phyloP scores from a whole-genome alignment of 2,329 filamentous ascomycete genomes.

The Cytospora paraplurivora region DNA sequence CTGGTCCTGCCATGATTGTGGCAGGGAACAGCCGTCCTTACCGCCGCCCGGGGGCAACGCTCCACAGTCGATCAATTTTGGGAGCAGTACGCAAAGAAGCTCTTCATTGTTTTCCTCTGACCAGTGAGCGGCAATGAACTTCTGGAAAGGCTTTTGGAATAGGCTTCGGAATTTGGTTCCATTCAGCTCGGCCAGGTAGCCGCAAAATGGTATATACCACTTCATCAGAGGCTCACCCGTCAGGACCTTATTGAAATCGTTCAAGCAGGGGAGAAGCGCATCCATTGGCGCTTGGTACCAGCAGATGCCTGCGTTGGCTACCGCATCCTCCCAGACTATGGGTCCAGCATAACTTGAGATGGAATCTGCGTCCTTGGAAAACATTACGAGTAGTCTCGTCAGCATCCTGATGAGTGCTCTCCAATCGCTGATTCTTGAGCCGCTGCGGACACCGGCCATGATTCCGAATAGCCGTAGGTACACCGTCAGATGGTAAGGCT shows the following conservation, averaged over 20 bases:
- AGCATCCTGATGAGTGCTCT: constrained; percentile 59
- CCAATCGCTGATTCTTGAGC: constrained; percentile 75
- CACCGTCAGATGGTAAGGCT: constrained; percentile 49
- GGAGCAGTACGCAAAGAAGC: constrained; percentile 68
- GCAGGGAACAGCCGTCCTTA: constrained; percentile 58
- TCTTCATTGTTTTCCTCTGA: constrained; percentile 65
- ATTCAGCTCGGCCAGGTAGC: constrained; percentile 75
- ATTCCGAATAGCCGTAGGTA: constrained; percentile 66
- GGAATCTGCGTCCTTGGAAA: constrained; percentile 45
- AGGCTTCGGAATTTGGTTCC: constrained; percentile 74
- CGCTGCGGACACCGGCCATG: constrained; percentile 78
- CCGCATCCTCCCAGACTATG: constrained; percentile 58
- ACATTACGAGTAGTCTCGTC: constrained; percentile 52
- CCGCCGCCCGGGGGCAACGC: constrained; percentile 57
- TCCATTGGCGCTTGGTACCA: constrained; percentile 81
- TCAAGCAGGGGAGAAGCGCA: constrained; percentile 70
- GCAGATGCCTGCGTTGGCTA: constrained; percentile 64
- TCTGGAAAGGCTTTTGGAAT: constrained; percentile 80
- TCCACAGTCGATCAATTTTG: constrained; percentile 60
- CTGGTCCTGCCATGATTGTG: constrained; percentile 71
- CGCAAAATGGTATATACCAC: constrained; percentile 85
- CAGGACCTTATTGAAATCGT: constrained; percentile 65
- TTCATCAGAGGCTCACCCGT: constrained; percentile 65
- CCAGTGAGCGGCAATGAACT: constrained; percentile 78
- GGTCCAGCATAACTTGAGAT: constrained; percentile 41